Evolutionary conservation across 257 asterid genomes (phyloP).

Genomic region (Plectranthus barbatus): DNA sequence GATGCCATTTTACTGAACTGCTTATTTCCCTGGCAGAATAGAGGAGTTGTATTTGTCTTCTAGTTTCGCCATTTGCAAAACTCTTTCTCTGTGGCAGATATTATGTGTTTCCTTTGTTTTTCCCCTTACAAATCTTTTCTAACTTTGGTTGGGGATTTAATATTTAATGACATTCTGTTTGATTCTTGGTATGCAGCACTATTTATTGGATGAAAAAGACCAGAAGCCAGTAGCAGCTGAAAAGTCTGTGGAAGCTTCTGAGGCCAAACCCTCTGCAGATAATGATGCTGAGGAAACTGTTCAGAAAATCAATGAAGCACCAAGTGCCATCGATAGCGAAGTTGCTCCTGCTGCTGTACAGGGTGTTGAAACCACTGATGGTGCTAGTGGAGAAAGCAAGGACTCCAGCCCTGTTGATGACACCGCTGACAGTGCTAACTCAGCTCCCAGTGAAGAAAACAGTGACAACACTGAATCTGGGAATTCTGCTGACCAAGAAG

Average conservation of each 20-base stretch:
- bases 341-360: conserved; percentile 38
- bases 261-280: conserved; percentile 27
- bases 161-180: neutral
- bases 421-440: conserved; percentile 15
- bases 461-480: conserved; percentile 39
- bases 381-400: conserved; percentile 33
- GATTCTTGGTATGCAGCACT: conserved; percentile 40
- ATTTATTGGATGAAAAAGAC: conserved; percentile 54
- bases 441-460: conserved; percentile 36
- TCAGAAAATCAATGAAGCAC: conserved; percentile 34
- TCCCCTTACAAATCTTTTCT: neutral
- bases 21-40: neutral
- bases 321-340: conserved; percentile 37
- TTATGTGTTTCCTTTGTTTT: neutral
- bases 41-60: neutral
- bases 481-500: conserved; percentile 36
- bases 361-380: conserved; percentile 32
- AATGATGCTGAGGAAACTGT: conserved; percentile 33
- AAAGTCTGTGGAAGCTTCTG: conserved; percentile 43
- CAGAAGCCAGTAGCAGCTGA: conserved; percentile 16
- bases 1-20: neutral
- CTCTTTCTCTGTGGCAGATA: neutral
- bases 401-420: conserved; percentile 42
- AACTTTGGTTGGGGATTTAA: neutral
- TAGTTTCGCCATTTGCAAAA: neutral